These are phyloP conservation scores for Podospora australis DNA, from an alignment of 495 filamentous ascomycete genomes.

Conservation along the genomic window DNA sequence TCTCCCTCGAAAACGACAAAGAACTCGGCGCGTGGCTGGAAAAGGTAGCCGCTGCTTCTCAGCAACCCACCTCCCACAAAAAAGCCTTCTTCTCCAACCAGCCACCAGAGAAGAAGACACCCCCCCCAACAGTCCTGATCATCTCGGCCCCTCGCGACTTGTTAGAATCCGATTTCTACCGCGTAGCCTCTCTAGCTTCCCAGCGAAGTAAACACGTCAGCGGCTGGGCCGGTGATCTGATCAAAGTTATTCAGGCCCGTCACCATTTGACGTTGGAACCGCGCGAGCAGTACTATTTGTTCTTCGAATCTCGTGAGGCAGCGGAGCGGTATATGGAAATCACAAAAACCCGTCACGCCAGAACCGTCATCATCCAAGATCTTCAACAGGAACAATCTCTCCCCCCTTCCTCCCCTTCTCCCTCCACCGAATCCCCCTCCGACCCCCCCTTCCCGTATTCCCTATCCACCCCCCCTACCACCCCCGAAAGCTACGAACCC, in stretches of 20 bases:
- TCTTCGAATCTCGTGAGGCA: neutral
- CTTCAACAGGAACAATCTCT: too few relatives aligned
- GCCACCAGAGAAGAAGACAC: neutral
- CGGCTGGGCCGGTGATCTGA: neutral
- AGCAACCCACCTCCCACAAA: neutral
- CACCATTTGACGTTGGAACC: neutral
- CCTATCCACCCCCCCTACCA: neutral
- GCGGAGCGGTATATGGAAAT: neutral
- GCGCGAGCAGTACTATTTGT: neutral
- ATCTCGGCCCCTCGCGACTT: neutral
- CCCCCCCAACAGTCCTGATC: neutral
- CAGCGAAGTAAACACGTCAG: neutral
- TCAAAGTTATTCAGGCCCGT: neutral
- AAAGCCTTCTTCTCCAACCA: too few relatives aligned
- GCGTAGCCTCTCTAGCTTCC: neutral
- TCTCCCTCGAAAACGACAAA: neutral
- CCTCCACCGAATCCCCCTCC: neutral
- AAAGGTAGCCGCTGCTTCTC: too few relatives aligned
- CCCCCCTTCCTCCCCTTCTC: neutral
- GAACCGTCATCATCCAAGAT: too few relatives aligned
- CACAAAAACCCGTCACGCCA: neutral
- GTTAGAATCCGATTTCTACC: neutral
- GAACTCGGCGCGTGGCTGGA: neutral
- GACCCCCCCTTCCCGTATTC: neutral
- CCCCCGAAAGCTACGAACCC: neutral